phyloP scores from a whole-genome alignment of 2,329 filamentous ascomycete genomes.

The Cladosporium austrohemisphaericum region DNA sequence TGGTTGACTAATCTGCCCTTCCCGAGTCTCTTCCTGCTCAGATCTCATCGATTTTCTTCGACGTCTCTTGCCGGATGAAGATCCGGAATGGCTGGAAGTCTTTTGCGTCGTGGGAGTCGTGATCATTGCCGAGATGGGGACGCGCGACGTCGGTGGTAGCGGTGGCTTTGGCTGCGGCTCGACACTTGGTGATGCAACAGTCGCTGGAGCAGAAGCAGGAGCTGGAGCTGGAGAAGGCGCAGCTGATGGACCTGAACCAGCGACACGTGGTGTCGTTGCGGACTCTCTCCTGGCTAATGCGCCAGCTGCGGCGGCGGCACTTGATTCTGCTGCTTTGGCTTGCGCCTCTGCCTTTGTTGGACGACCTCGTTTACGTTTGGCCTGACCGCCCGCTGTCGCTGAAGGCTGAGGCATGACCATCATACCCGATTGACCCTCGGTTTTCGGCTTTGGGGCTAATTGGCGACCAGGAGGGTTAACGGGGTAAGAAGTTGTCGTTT shows the following conservation, averaged over 20 bases:
- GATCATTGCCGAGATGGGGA: slow-evolving; percentile 33
- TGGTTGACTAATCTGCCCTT: slow-evolving; percentile 15
- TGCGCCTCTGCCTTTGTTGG: slow-evolving; percentile 47
- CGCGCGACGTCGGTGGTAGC: slow-evolving; percentile 26
- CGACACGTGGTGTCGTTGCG: slow-evolving; percentile 26
- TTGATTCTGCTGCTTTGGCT: slow-evolving; percentile 38
- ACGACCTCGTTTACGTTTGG: slow-evolving; percentile 47
- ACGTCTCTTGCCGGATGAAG: slow-evolving; percentile 31
- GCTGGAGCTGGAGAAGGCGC: slow-evolving; percentile 7
- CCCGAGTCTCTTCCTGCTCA: slow-evolving; percentile 9
- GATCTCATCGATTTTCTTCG: slow-evolving; percentile 21
- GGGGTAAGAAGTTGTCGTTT: slow-evolving; percentile 24
- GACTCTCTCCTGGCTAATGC: slow-evolving; percentile 38
- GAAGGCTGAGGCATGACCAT: slow-evolving; percentile 20
- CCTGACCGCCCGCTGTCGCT: slow-evolving; percentile 20
- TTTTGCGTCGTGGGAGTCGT: slow-evolving; percentile 29
- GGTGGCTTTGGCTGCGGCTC: slow-evolving; percentile 18
- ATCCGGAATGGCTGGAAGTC: slow-evolving; percentile 28
- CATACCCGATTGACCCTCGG: slow-evolving; percentile 8
- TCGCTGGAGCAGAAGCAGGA: slow-evolving; percentile 10
- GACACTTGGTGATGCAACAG: slow-evolving; percentile 7
- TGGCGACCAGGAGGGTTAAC: slow-evolving; percentile 36
- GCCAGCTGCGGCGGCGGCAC: slow-evolving; percentile 25
- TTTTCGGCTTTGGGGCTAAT: slow-evolving; percentile 44
- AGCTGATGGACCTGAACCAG: slow-evolving; percentile 12